Conservation (phyloP, 1,284 basidiomycete species). For the Pseudozyma thailandica region DNA sequence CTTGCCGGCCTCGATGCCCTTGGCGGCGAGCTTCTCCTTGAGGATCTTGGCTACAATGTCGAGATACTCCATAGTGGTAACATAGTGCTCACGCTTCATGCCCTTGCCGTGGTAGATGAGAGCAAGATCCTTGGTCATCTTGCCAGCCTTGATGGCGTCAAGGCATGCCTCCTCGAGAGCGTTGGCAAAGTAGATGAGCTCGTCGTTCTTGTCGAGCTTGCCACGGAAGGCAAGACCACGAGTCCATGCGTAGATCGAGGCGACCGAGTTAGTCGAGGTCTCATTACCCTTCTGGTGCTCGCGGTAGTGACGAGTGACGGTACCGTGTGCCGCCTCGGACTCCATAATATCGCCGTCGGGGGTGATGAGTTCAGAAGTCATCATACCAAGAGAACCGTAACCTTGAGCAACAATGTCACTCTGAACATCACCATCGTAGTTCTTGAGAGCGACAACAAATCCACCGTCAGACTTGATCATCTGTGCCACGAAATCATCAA, state of each 20-base stretch:
- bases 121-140: conserved; percentile 94
- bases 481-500: conserved; percentile 81
- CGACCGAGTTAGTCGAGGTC: conserved; percentile 93
- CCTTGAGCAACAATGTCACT: conserved; percentile 72
- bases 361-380: conserved; percentile 96
- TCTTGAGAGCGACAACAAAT: conserved; percentile 85
- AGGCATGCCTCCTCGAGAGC: conserved; percentile 88
- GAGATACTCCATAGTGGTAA: conserved; percentile 65
- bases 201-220: conserved; percentile 86
- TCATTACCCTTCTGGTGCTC: conserved; percentile 92
- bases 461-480: conserved; percentile 95
- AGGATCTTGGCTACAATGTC: conserved; percentile 62
- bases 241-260: conserved; percentile 99
- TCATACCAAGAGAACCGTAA: conserved; percentile 93
- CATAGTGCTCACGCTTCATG: conserved; percentile 67
- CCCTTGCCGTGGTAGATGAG: conserved; percentile 90
- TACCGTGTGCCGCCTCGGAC: conserved; percentile 73
- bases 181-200: conserved; percentile 79
- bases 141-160: conserved; percentile 89
- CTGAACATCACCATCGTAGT: conserved; percentile 64
- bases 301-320: conserved; percentile 87
- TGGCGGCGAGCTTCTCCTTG: conserved; percentile 44
- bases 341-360: conserved; percentile 92
- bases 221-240: conserved; percentile 88
- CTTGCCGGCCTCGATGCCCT: conserved; percentile 60